Conservation (phyloP, 2,329 filamentous ascomycete genomes). For the Hymenotorrendiella dingleyae region DNA sequence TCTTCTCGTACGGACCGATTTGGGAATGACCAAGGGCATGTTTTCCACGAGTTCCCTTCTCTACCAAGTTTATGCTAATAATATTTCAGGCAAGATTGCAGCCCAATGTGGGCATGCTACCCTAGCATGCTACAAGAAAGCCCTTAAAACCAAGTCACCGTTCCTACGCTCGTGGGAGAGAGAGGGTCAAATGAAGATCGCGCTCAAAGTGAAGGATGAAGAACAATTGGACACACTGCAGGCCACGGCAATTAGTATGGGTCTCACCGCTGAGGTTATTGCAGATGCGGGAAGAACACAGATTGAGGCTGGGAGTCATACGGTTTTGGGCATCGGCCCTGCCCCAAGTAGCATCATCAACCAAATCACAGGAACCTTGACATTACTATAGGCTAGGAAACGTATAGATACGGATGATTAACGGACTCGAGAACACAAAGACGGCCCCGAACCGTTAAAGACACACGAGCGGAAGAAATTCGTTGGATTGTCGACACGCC, state of each 20-base stretch:
- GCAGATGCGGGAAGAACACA: constrained; percentile 95
- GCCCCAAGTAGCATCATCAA: constrained; percentile 85
- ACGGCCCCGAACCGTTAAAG: too few species aligned
- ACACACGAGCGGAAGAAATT: too few species aligned
- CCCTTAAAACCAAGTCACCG: constrained; percentile 52
- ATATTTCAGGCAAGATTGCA: constrained; percentile 77
- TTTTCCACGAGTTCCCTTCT: constrained; percentile 46
- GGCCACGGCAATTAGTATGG: constrained; percentile 74
- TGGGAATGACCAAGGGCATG: constrained; percentile 81
- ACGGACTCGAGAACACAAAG: too few species aligned
- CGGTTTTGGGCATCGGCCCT: constrained; percentile 77
- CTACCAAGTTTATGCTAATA: background rate
- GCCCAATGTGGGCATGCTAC: constrained; percentile 96
- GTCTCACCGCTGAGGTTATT: constrained; percentile 83
- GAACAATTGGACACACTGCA: constrained; percentile 71
- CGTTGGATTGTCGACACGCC: too few species aligned
- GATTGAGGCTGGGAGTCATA: constrained; percentile 88
- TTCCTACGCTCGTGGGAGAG: constrained; percentile 81
- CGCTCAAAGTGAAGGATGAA: constrained; percentile 80
- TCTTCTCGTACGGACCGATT: constrained; percentile 83
- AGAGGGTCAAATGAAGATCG: constrained; percentile 86
- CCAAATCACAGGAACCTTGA: constrained; percentile 76
- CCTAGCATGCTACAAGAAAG: constrained; percentile 90
- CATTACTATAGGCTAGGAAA: constrained; percentile 57
- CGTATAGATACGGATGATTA: too few species aligned